Percentiles rank a stretch among this genome's conserved stretches.
phyloP scores from a whole-genome alignment of 257 asterid genomes.

The Solanum chiquidenum region DNA sequence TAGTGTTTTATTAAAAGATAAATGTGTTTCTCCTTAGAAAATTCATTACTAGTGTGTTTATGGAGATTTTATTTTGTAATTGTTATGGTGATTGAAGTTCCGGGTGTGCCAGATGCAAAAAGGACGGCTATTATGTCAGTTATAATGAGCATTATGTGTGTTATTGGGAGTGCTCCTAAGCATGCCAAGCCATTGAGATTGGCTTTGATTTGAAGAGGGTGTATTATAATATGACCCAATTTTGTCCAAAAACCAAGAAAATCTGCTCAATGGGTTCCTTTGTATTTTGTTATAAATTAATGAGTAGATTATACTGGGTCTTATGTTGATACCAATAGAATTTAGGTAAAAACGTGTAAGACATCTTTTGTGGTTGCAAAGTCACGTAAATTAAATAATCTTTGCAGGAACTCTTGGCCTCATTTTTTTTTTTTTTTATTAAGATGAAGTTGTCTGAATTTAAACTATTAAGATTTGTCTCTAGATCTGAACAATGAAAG shows the following conservation, averaged over 20 bases:
- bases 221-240: background rate
- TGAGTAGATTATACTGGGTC: background rate
- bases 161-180: background rate
- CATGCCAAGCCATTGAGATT: background rate
- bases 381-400: background rate
- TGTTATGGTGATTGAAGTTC: background rate
- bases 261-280: background rate
- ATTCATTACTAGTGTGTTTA: background rate
- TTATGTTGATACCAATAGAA: background rate
- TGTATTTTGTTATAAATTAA: background rate
- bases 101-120: background rate
- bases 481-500: background rate
- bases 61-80: background rate
- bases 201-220: background rate
- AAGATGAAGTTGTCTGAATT: background rate
- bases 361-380: background rate
- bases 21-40: background rate
- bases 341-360: background rate
- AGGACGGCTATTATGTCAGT: background rate
- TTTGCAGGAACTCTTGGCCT: background rate
- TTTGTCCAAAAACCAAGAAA: background rate
- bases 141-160: background rate
- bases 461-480: background rate
- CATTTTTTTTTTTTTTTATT: background rate
- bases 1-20: background rate